Evolutionary conservation across 495 filamentous ascomycete genomes (phyloP), one percentile per base, ranked within the genome.

Genomic region (Aspergillus bertholletiae): DNA sequence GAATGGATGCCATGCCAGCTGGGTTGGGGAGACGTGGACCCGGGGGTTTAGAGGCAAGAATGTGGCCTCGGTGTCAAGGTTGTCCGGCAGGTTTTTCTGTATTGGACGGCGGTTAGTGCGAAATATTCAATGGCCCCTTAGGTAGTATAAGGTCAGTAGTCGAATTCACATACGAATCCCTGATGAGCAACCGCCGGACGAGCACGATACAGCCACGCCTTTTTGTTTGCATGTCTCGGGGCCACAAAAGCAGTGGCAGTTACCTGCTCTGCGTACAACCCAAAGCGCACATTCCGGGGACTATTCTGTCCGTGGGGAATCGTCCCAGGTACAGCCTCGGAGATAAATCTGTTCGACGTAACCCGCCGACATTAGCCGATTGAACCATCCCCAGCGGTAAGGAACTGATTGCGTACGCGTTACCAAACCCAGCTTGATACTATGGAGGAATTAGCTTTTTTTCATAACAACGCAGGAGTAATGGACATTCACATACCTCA

Each of bases 11-110:
- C 76, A 79, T 34, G 75, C 76, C 2, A 77, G 67, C 55, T 77
- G 74, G 0, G 75, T 78, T 27, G 76, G 76, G 7, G 88, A 85
- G 62, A 89, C 79, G 56, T 86, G 83, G 21, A 88, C 76, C 54
- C 75, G 79, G 7, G 74, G 73, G 55, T 77, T 75, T 21, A 78
- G 51, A 0, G 75, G 75, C 2, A 78, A 57, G 56, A 81, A 80
- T 58, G 69, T 74, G 21, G 67, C 72, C 65, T 79, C 70, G 27
- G 70, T 73, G 39, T 71, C 67, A 53, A 61, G 53, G 61, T 80
- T 80, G 54, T 77, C 80, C 54, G 69, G 74, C 46, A 67, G 70
- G 49, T 69, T 74, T 34, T 71, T 81, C 80, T 74, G 43, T 45
- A 6, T 9, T 46, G n/a, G n/a, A n/a, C n/a, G n/a, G n/a, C n/a